Percentiles rank a stretch among this genome's conserved stretches.
These are phyloP conservation scores for Eimeria maxima DNA, from an alignment of 169 alveolate species.

Conservation along the genomic window DNA sequence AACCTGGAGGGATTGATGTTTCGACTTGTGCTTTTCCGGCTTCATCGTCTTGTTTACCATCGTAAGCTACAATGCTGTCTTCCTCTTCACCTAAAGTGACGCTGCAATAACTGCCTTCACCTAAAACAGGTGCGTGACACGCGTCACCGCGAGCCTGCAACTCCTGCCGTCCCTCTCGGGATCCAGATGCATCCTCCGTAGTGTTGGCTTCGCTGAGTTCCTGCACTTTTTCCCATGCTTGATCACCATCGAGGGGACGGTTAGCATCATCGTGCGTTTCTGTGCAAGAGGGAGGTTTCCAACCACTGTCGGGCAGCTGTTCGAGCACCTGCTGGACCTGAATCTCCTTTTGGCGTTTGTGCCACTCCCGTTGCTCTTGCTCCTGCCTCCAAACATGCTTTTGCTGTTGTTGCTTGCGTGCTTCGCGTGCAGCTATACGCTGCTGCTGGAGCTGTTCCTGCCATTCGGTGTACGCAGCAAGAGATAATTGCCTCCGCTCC, in stretches of 20 bases:
- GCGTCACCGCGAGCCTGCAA: neutral
- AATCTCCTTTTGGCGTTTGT: constrained; percentile 4
- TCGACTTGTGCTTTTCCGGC: neutral
- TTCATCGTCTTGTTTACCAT: neutral
- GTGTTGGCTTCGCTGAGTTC: neutral
- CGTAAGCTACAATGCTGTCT: neutral
- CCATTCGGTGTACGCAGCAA: constrained; percentile 69
- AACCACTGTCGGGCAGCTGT: constrained; percentile 22
- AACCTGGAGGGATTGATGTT: neutral
- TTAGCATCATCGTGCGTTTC: neutral
- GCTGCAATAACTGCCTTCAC: neutral
- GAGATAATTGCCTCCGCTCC: constrained; percentile 15
- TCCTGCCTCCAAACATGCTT: constrained; percentile 63
- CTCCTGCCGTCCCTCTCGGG: neutral
- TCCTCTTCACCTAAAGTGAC: neutral
- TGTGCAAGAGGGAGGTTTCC: neutral
- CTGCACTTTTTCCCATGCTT: neutral
- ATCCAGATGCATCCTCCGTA: neutral
- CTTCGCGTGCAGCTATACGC: constrained; percentile 59
- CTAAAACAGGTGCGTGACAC: neutral
- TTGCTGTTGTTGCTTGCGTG: constrained; percentile 56
- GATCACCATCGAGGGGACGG: neutral
- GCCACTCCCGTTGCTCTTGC: constrained; percentile 74
- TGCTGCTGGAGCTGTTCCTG: constrained; percentile 43
- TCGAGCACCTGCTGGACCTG: constrained; percentile 55